Evolutionary conservation across 331 rosid genomes (phyloP), one percentile per base, ranked within the genome.

Genomic region (Pyracantha coccinea): DNA sequence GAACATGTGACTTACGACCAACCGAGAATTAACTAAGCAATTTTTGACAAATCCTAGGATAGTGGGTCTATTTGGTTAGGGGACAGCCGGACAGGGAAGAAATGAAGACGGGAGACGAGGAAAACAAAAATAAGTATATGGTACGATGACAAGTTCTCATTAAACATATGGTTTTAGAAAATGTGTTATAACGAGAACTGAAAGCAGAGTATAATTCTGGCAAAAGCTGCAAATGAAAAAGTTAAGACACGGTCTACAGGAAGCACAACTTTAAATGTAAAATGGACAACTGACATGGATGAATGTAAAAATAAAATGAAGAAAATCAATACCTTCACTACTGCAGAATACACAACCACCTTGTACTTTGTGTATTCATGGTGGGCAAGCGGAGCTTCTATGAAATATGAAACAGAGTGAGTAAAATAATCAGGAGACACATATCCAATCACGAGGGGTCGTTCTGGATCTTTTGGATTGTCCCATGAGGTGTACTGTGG

Each of bases 401-500:
- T 79, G 60, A 93, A 93, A 76, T 93, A 93, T 66, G 98, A 93
- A 78, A 93, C 98, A 8, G 98, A 93, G 77, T 93, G 98, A 47
- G 98, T 93, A 79, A 93, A 93, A 86, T 91, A 93, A 84, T 93
- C 98, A 5, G 98, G 98, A 83, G 98, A 93, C 19, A 93, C 86
- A 62, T 93, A 93, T 90, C 98, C 98, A 76, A 93, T 91, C 68
- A 93, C 87, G 68, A 93, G 91, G 67, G 97, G 91, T 38, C 98
- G 92, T 10, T 93, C 94, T 15, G 91, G 93, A 60, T 93, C 98
- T 86, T 89, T 93, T 8, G 85, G 62, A 82, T 93, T 93, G 75
- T 88, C 92, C 97, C 98, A 93, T 41, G 90, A 85, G 54, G 90
- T 76, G 84, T 83, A 81, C 47, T 88, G 98, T 60, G 86, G 82